Evolutionary conservation across 495 filamentous ascomycete species (phyloP).

Genomic region (Xylaria bambusicola): DNA sequence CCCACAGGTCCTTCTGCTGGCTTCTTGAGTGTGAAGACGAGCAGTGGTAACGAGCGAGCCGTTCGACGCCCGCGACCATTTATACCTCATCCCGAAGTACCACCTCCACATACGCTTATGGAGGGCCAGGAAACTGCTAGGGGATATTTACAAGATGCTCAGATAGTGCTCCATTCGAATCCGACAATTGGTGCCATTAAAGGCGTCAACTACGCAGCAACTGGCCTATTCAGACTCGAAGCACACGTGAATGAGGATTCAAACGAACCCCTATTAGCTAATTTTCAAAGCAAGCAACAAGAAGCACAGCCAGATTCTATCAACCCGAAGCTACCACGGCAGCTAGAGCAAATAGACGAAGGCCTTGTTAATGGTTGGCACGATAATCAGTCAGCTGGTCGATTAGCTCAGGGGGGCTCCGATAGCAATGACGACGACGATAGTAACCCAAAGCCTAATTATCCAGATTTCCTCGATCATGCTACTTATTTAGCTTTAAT

Average conservation of each 20-base stretch:
- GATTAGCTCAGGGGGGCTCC: neutral
- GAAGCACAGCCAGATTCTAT: neutral
- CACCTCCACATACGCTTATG: conserved; percentile 33
- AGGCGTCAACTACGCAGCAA: conserved; percentile 45
- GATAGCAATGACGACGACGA: neutral
- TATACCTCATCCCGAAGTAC: conserved; percentile 46
- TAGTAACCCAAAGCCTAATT: neutral
- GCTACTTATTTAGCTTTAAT: conserved; percentile 9
- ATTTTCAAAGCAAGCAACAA: conserved; percentile 22
- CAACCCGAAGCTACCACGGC: neutral
- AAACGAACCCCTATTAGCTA: conserved; percentile 34
- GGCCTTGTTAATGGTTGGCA: neutral
- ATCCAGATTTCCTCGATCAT: conserved; percentile 1
- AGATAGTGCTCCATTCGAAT: conserved; percentile 35
- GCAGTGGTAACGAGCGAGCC: conserved; percentile 22
- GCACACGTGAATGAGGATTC: conserved; percentile 41
- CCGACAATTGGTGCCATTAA: conserved; percentile 48
- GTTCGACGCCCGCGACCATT: conserved; percentile 44
- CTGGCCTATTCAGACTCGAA: conserved; percentile 39
- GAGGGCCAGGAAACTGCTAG: conserved; percentile 21
- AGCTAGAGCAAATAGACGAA: neutral
- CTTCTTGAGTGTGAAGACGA: conserved; percentile 24
- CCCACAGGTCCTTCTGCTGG: conserved; percentile 13
- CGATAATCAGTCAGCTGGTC: neutral
- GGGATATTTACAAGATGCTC: conserved; percentile 31